Evolutionary conservation across 768 basidiomycete genomes (phyloP).

Genomic region (Hericium rajendrae): DNA sequence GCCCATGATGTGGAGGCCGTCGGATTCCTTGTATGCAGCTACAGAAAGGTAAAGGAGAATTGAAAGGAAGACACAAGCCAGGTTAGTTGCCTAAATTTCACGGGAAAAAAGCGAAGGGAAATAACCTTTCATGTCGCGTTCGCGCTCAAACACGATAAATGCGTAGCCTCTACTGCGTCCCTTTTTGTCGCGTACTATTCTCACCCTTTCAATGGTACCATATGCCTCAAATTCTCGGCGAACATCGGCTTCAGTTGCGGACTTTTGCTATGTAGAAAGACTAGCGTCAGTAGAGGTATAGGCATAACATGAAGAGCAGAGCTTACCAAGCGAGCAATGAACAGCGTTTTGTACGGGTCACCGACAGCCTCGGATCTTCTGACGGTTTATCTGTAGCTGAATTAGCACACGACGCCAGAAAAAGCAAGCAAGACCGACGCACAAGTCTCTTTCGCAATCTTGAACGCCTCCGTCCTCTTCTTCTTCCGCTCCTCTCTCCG

Average conservation of each 20-base stretch:
- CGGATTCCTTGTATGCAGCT: conserved; percentile 98
- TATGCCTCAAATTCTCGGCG: conserved; percentile 93
- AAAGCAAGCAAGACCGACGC: conserved; percentile 21
- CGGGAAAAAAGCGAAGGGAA: conserved; percentile 8
- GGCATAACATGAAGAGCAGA: background rate
- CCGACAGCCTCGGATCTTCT: conserved; percentile 88
- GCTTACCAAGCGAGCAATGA: conserved; percentile 83
- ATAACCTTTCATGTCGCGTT: conserved; percentile 98
- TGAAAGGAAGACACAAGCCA: conserved; percentile 15
- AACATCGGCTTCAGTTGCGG: conserved; percentile 83
- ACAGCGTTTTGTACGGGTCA: conserved; percentile 97
- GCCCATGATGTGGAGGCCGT: conserved; percentile 91
- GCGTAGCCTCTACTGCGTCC: conserved; percentile 85
- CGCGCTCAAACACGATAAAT: conserved; percentile 95
- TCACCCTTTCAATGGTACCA: conserved; percentile 88
- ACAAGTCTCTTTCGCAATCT: conserved; percentile 81
- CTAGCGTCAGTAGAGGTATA: conserved; percentile 3
- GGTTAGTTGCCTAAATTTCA: conserved; percentile 11
- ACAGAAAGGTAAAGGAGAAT: conserved; percentile 2
- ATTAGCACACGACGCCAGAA: conserved; percentile 5
- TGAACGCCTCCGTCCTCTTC: conserved; percentile 65
- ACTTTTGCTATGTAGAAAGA: conserved; percentile 60
- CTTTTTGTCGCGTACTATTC: conserved; percentile 89
- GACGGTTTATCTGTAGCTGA: conserved; percentile 74
- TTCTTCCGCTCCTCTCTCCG: conserved; percentile 72